Conservation (phyloP, 306 rosid genomes). For the Quercus robur region DNA sequence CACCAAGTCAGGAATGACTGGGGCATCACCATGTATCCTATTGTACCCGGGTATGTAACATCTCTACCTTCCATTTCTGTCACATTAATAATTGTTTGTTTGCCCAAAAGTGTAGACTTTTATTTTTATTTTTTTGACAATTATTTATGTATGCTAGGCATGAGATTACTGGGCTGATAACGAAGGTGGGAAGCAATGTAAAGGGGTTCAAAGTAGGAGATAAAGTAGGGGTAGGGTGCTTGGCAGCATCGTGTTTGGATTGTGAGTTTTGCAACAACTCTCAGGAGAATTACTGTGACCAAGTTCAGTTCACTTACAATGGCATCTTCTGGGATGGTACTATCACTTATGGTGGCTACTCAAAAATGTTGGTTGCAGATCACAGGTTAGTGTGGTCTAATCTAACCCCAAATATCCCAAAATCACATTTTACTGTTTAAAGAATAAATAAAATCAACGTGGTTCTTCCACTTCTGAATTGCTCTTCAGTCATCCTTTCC, state of each 20-base stretch:
- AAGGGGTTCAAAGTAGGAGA: slow-evolving; percentile 61
- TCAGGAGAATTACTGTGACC: slow-evolving; percentile 61
- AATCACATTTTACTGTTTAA: too few relatives aligned
- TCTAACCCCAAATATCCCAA: too few relatives aligned
- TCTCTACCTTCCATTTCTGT: neutral
- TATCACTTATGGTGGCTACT: slow-evolving; percentile 78
- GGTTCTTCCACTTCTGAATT: neutral
- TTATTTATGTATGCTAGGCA: slow-evolving; percentile 34
- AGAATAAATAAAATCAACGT: too few relatives aligned
- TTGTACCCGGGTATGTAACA: slow-evolving; percentile 60
- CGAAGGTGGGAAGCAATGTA: slow-evolving; percentile 60
- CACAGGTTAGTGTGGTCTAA: slow-evolving; percentile 36
- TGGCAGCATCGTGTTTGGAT: slow-evolving; percentile 63
- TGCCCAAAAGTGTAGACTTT: neutral
- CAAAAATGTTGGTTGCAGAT: slow-evolving; percentile 56
- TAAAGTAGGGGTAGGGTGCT: slow-evolving; percentile 70
- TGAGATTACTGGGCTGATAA: slow-evolving; percentile 61
- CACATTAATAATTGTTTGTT: too few relatives aligned
- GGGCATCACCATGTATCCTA: slow-evolving; percentile 78
- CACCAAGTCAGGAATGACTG: slow-evolving; percentile 60
- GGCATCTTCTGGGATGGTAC: slow-evolving; percentile 88
- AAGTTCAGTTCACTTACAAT: slow-evolving; percentile 45
- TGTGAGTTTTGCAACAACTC: slow-evolving; percentile 50
- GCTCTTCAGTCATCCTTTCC: neutral
- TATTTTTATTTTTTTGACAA: neutral